Evolutionary conservation across 208 protist genomes (phyloP).

Genomic region (Tetramitus jugosus): DNA sequence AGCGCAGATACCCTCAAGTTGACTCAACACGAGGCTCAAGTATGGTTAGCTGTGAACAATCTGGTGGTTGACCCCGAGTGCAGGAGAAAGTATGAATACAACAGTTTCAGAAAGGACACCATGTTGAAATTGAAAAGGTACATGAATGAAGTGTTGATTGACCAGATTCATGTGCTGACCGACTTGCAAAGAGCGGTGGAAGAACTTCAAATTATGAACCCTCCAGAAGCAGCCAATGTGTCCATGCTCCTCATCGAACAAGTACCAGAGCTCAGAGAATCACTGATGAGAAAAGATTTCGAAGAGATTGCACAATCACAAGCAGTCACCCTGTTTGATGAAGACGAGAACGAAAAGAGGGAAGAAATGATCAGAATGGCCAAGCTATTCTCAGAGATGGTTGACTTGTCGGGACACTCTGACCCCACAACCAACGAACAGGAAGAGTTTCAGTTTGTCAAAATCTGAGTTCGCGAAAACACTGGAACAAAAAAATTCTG

Average conservation of each 20-base stretch:
- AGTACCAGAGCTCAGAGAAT: conserved; percentile 14
- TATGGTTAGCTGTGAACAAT: conserved; percentile 9
- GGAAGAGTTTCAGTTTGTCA: too few relatives aligned
- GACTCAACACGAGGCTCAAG: conserved; percentile 11
- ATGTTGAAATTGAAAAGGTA: background rate
- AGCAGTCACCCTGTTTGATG: background rate
- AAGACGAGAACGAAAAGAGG: background rate
- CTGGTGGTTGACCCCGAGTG: background rate
- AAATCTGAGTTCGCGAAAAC: too few relatives aligned
- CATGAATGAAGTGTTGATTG: background rate
- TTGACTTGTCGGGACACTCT: too few relatives aligned
- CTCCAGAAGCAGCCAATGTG: background rate
- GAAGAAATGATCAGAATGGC: background rate
- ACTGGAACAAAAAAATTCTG: too few relatives aligned
- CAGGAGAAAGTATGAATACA: background rate
- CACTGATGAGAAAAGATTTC: background rate
- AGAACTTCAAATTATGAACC: background rate
- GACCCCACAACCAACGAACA: too few relatives aligned
- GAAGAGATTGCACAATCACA: background rate
- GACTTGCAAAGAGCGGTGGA: background rate
- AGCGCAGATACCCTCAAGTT: background rate
- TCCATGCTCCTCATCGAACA: background rate
- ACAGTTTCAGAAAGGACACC: conserved; percentile 6
- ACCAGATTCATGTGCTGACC: background rate
- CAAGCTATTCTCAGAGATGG: background rate